Evolutionary conservation across 129 eudicot species (phyloP), one percentile per base, ranked within the genome.

Genomic region (Pulicaria dysenterica): DNA sequence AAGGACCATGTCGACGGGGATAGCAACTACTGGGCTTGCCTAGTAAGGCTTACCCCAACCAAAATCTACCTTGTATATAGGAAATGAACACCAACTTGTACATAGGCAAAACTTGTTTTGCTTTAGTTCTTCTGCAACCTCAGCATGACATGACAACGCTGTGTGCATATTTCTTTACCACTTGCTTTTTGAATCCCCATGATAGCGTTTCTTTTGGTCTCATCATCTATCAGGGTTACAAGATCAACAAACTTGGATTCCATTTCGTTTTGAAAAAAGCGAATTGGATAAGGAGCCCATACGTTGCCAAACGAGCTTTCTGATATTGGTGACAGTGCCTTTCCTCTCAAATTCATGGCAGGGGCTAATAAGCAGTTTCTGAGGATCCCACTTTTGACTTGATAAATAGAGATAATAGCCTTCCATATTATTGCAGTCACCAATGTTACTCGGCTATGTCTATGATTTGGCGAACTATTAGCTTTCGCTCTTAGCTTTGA

Each of bases 11-110:
- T 6, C 7, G 50, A 16, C n/a, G n/a, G n/a, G n/a, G 31, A 62
- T 38, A 4, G 1, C 60, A 67, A 3, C 58, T 46, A 24, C 31
- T 37, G 4, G 58, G 19, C 69, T 69, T 16, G 6, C 67, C 81
- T 77, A 80, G 41, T 10, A 44, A 0, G 81, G 81, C 69, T 80
- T 80, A 44, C 81, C 84, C 81, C 80, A 75, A 6, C 81, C 81
- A 38, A 80, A 80, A 54, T 80, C 77, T 9, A 37, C 73, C 38
- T 80, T 73, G 9, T 80, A 69, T 17, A 75, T 7, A 2, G 77
- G 73, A 53, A 74, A 80, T 6, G 73, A 50, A 14, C 84, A 74
- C 75, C 79, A 80, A 57, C 77, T 80, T 48, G 76, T 41, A 31
- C 67, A 73, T 8, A 80, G 50, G 45, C 39, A 8, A 61, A 77